These are phyloP conservation scores for Kodamaea arcana DNA, from an alignment of 1,139 yeast genomes.

Conservation along the genomic window DNA sequence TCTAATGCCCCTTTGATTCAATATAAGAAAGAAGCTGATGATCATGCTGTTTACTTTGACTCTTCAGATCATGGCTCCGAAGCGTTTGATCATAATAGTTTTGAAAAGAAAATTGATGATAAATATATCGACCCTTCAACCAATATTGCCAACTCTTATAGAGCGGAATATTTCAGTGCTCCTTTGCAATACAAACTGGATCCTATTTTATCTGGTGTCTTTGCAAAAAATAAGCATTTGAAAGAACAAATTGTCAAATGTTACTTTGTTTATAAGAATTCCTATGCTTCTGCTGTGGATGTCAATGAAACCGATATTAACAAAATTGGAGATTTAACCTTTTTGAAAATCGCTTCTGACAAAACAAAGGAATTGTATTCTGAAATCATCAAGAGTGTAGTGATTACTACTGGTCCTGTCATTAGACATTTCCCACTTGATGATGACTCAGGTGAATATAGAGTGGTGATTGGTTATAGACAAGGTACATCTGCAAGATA, in stretches of 20 bases:
- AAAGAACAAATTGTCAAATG: conserved; percentile 62
- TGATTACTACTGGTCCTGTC: conserved; percentile 83
- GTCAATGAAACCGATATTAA: conserved; percentile 49
- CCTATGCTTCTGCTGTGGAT: conserved; percentile 38
- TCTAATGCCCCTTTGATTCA: conserved; percentile 53
- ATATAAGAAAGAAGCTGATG: conserved; percentile 70
- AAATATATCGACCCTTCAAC: conserved; percentile 61
- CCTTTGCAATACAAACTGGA: conserved; percentile 48
- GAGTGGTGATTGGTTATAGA: conserved; percentile 85
- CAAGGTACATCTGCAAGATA: conserved; percentile 83
- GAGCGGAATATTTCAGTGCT: conserved; percentile 84
- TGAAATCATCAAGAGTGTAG: conserved; percentile 66
- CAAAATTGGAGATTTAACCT: conserved; percentile 74
- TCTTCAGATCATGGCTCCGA: conserved; percentile 45
- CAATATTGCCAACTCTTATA: conserved; percentile 45
- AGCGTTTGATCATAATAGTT: conserved; percentile 24
- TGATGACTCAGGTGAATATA: conserved; percentile 63
- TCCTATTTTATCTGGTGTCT: conserved; percentile 43
- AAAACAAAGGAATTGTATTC: conserved; percentile 79
- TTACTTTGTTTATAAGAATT: conserved; percentile 82
- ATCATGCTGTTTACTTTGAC: conserved; percentile 91
- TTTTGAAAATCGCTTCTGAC: conserved; percentile 71
- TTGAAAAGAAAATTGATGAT: conserved; percentile 74
- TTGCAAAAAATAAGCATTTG: conserved; percentile 27
- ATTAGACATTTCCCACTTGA: conserved; percentile 83